These are phyloP conservation scores for Sporothrix phasma DNA, from an alignment of 2,329 filamentous ascomycete species.

Conservation along the genomic window DNA sequence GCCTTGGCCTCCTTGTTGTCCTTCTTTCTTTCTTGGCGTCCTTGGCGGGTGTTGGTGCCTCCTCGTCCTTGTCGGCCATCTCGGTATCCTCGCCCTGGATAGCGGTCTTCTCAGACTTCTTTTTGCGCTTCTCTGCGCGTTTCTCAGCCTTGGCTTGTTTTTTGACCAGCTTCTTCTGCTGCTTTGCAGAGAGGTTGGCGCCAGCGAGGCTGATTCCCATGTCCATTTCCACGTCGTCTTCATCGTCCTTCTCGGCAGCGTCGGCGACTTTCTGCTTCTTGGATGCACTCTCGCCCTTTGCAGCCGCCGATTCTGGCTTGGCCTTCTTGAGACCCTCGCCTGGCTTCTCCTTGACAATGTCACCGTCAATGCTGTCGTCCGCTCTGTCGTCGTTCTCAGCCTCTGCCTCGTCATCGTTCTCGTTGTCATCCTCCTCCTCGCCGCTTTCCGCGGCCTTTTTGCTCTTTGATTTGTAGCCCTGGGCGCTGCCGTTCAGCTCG, in stretches of 20 bases:
- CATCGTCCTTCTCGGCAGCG: slow-evolving; percentile 8
- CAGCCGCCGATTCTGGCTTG: slow-evolving; percentile 27
- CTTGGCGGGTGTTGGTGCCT: neutral
- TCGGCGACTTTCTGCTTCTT: slow-evolving; percentile 41
- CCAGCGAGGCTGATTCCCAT: slow-evolving; percentile 16
- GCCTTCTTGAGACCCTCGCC: slow-evolving; percentile 51
- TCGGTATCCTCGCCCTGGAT: neutral
- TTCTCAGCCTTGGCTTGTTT: slow-evolving; percentile 43
- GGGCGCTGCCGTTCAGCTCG: slow-evolving; percentile 36
- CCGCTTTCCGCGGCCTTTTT: slow-evolving; percentile 25
- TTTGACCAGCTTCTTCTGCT: slow-evolving; percentile 39
- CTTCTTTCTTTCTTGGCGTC: slow-evolving; percentile 21
- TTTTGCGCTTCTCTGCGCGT: slow-evolving; percentile 38
- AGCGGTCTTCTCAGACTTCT: slow-evolving; percentile 26
- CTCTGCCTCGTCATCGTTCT: slow-evolving; percentile 38
- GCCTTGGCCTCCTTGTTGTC: slow-evolving; percentile 7
- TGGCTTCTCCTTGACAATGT: slow-evolving; percentile 49
- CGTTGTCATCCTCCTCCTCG: slow-evolving; percentile 25
- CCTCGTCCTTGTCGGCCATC: neutral
- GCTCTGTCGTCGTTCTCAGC: slow-evolving; percentile 31
- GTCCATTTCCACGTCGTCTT: slow-evolving; percentile 22
- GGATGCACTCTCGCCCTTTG: slow-evolving; percentile 30
- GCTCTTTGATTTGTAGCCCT: neutral
- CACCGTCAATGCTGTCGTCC: slow-evolving; percentile 37
- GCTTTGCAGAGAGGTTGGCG: slow-evolving; percentile 32